Percentiles rank a stretch among this genome's conserved stretches.
Conservation (phyloP, 176 grass and related monocot genomes). For the Aegilops speltoides region DNA sequence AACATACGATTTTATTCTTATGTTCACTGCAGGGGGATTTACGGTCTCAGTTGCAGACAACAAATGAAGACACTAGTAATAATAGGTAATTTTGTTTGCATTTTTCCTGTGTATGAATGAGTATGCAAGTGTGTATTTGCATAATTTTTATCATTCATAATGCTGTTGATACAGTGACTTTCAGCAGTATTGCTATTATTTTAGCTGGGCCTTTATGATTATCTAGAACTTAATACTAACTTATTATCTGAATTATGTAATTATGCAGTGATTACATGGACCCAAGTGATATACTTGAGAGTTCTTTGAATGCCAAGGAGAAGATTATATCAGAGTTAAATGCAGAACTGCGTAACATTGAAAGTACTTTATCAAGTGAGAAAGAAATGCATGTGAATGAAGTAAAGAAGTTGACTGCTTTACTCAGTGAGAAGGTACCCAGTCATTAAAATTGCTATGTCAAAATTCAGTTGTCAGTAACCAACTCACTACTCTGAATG, state of each 20-base stretch:
- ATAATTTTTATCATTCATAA: not conserved
- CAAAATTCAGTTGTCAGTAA: constrained; percentile 1
- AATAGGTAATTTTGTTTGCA: constrained; percentile 61
- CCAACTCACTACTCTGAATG: constrained; percentile 18
- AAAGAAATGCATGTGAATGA: constrained; percentile 87
- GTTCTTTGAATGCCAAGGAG: constrained; percentile 97
- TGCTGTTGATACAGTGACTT: constrained; percentile 1
- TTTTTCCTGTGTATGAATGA: not conserved
- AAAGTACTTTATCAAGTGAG: constrained; percentile 81
- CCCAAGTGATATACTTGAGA: constrained; percentile 85
- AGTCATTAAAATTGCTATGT: not conserved
- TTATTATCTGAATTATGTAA: constrained; percentile 23
- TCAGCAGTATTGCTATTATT: constrained; percentile 10
- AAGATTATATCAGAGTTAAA: constrained; percentile 99
- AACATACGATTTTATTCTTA: not conserved
- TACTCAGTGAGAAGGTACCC: constrained; percentile 91
- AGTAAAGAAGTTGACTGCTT: constrained; percentile 82
- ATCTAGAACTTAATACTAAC: not conserved
- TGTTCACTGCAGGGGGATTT: constrained; percentile 63
- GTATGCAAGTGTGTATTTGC: not conserved
- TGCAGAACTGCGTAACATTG: constrained; percentile 88
- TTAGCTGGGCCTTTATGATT: not conserved
- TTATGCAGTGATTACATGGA: constrained; percentile 87
- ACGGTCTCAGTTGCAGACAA: constrained; percentile 86
- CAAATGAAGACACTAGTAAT: constrained; percentile 69